Evolutionary conservation across 2,329 filamentous ascomycete species (phyloP), one percentile per base, ranked within the genome.

Genomic region (Coniella vitis): DNA sequence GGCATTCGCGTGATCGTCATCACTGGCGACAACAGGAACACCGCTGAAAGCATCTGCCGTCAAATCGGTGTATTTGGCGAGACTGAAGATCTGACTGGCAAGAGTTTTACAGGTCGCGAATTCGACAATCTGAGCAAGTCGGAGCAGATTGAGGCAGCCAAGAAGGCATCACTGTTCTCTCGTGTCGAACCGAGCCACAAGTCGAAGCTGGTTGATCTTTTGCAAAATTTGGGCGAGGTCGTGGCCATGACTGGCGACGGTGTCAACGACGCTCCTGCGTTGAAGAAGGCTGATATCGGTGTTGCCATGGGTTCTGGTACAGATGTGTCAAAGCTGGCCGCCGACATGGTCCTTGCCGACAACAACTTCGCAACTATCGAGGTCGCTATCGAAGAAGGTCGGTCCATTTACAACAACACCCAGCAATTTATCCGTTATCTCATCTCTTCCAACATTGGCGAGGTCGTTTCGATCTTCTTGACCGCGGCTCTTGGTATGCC

Each of bases 301-400:
- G 90, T 98, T 54, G 94, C 93, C 51, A 98, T 98, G 93, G 94
- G 93, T 45, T 93, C 89, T 49, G 93, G 93, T 63, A 98, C 93
- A 21, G 93, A 98, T 65, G 93, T 98, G 25, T 88, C 93, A 52
- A 96, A 95, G 72, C 75, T 98, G 57, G 93, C 93, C 25, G 89
- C 94, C 51, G 93, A 98, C 66, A 98, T 98, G 93, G 91, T 98
- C 45, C 84, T 98, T 45, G 88, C 90, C 21, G 94, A 98, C 70
- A 90, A 96, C 71, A 98, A 98, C 75, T 98, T 98, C 67, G 93
- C 93, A 54, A 98, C 93, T 3, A 98, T 98, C 58, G 88, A 95
- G 66, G 77, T 89, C 48, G 93, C 93, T 43, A 90, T 98, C 55
- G 93, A 98, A 66, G 93, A 98, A 70, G 93, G 93, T 47, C 86